phyloP scores from a whole-genome alignment of 2,329 filamentous ascomycete genomes.

The Capronia americana region DNA sequence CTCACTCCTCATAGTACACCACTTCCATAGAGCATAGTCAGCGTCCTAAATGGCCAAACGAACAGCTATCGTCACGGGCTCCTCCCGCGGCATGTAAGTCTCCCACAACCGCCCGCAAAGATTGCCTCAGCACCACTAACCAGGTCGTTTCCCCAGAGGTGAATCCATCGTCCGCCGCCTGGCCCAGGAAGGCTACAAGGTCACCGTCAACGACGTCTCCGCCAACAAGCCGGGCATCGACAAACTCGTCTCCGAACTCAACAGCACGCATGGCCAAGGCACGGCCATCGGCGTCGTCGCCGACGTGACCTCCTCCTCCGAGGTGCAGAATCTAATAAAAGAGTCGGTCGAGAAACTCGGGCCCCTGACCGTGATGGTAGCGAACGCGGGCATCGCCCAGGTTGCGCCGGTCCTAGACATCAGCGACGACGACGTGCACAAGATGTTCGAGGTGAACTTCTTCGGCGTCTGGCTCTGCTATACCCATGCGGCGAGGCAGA shows the following conservation, averaged over 20 bases:
- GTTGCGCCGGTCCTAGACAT: constrained; percentile 63
- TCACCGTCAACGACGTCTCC: constrained; percentile 69
- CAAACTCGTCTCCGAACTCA: constrained; percentile 47
- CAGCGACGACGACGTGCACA: constrained; percentile 62
- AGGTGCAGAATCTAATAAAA: constrained; percentile 62
- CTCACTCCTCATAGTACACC: background rate
- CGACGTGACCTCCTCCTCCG: constrained; percentile 64
- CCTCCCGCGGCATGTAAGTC: constrained; percentile 49
- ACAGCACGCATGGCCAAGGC: constrained; percentile 34
- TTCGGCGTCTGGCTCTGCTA: constrained; percentile 70
- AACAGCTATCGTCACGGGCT: constrained; percentile 51
- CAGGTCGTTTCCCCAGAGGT: constrained; percentile 32
- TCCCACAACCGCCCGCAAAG: background rate
- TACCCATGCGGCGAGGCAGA: constrained; percentile 66
- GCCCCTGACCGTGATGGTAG: constrained; percentile 59
- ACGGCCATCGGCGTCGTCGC: constrained; percentile 61
- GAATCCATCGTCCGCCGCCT: constrained; percentile 62
- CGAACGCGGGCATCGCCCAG: constrained; percentile 68
- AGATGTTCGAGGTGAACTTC: constrained; percentile 70
- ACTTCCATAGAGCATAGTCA: background rate
- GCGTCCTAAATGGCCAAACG: constrained; percentile 32
- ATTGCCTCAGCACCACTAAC: constrained; percentile 1
- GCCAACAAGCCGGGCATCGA: constrained; percentile 61
- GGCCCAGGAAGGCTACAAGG: constrained; percentile 68
- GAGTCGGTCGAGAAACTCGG: constrained; percentile 61